These are phyloP conservation scores for Papiliotrema fonsecae DNA, from an alignment of 1,284 basidiomycete genomes.

Conservation along the genomic window DNA sequence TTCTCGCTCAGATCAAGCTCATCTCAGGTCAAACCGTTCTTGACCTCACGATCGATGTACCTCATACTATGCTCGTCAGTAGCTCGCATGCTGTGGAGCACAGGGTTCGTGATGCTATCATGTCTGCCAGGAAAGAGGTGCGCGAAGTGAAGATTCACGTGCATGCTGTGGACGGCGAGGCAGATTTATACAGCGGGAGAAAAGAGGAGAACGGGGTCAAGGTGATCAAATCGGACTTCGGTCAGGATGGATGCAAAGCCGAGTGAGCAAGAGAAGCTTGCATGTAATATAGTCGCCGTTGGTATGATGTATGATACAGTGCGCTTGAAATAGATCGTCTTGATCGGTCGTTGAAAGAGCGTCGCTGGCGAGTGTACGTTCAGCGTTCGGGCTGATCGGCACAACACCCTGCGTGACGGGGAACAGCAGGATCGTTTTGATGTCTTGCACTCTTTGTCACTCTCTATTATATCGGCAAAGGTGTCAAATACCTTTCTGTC, in stretches of 20 bases:
- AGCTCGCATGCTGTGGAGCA: slow-evolving; percentile 60
- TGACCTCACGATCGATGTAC: slow-evolving; percentile 59
- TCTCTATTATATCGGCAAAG: no score
- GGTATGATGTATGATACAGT: neutral
- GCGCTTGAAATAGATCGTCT: no score
- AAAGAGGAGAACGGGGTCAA: slow-evolving; percentile 12
- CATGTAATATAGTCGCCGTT: neutral
- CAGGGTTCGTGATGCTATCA: slow-evolving; percentile 60
- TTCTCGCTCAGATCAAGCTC: neutral
- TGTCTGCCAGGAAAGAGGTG: slow-evolving; percentile 63
- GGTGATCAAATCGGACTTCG: slow-evolving; percentile 30
- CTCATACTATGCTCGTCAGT: slow-evolving; percentile 57
- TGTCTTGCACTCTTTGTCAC: no score
- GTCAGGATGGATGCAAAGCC: slow-evolving; percentile 27
- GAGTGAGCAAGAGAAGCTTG: neutral
- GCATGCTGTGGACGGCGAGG: slow-evolving; percentile 36
- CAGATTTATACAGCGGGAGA: slow-evolving; percentile 9
- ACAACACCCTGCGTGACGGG: no score
- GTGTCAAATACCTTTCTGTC: no score
- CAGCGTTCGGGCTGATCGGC: neutral
- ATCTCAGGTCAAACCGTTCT: slow-evolving; percentile 39
- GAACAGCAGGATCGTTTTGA: no score
- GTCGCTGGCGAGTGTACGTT: neutral
- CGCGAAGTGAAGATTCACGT: slow-evolving; percentile 74
- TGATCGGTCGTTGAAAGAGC: neutral